phyloP scores from a whole-genome alignment of 2,329 filamentous ascomycete genomes.

The Emergomyces pasteurianus region DNA sequence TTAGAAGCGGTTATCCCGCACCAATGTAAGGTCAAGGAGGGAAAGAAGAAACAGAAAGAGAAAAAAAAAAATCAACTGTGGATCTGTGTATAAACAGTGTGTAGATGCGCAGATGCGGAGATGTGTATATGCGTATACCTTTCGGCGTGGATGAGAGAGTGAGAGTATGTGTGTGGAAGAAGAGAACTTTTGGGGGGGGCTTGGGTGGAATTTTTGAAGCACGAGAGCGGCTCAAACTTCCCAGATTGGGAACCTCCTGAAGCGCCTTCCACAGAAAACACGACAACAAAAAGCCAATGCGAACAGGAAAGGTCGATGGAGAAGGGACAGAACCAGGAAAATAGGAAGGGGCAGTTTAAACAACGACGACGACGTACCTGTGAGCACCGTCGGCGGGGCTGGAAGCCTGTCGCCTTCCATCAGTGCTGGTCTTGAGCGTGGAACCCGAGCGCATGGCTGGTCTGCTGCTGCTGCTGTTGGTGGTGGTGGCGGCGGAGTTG shows the following conservation, averaged over 20 bases:
- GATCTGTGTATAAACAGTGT: neutral
- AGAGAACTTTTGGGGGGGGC: neutral
- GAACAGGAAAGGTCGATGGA: neutral
- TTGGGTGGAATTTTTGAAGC: neutral
- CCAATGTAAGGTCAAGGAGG: neutral
- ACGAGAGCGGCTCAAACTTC: neutral
- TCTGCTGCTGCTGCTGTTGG: constrained; percentile 18
- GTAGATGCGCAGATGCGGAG: neutral
- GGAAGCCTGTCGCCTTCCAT: constrained; percentile 43
- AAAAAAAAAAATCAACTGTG: neutral
- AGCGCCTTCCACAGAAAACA: neutral
- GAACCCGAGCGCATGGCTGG: constrained; percentile 40
- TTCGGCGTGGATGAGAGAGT: neutral
- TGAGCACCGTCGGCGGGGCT: constrained; percentile 44
- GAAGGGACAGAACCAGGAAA: neutral
- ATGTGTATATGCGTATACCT: too few relatives aligned
- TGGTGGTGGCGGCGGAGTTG: constrained; percentile 9
- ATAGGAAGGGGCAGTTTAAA: neutral
- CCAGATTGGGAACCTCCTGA: neutral
- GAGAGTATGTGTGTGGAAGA: neutral
- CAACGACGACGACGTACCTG: constrained; percentile 35
- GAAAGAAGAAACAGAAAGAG: neutral
- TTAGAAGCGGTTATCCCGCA: neutral
- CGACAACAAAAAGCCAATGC: neutral
- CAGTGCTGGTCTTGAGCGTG: constrained; percentile 36